Evolutionary conservation across 1,284 basidiomycete species (phyloP).

Genomic region (Microbotryum scabiosae): DNA sequence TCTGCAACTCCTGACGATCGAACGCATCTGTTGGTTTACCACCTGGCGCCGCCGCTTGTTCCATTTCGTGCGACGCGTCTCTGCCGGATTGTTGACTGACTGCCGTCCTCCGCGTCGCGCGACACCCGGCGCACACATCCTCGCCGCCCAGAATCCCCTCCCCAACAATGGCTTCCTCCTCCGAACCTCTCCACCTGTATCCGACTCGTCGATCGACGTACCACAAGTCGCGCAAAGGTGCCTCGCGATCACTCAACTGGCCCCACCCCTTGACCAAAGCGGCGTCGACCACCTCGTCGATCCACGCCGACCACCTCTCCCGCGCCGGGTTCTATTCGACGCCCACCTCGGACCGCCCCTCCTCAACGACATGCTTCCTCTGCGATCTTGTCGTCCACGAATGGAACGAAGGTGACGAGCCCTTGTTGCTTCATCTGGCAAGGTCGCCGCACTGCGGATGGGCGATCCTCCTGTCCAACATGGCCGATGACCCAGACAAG

Average conservation of each 20-base stretch:
- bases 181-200: conserved; percentile 6
- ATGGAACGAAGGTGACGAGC: conserved; percentile 23
- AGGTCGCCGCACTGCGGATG: conserved; percentile 8
- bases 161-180: neutral
- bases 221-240: conserved; percentile 24
- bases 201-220: conserved; percentile 16
- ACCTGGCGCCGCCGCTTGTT: no score
- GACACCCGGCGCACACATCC: neutral
- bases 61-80: neutral
- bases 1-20: no score
- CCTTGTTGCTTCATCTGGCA: conserved; percentile 12
- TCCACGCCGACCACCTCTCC: conserved; percentile 24
- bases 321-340: conserved; percentile 23
- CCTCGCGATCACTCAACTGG: conserved; percentile 16
- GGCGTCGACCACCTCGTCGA: conserved; percentile 4
- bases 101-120: neutral
- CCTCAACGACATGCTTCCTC: conserved; percentile 22
- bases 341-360: conserved; percentile 11
- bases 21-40: no score
- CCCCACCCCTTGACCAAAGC: conserved; percentile 14
- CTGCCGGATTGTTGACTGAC: neutral
- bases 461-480: neutral
- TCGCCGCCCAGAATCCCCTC: conserved; percentile 1
- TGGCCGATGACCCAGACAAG: neutral
- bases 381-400: conserved; percentile 14